phyloP scores from a whole-genome alignment of 73 alveolate species.

The Stentor roeselii region DNA sequence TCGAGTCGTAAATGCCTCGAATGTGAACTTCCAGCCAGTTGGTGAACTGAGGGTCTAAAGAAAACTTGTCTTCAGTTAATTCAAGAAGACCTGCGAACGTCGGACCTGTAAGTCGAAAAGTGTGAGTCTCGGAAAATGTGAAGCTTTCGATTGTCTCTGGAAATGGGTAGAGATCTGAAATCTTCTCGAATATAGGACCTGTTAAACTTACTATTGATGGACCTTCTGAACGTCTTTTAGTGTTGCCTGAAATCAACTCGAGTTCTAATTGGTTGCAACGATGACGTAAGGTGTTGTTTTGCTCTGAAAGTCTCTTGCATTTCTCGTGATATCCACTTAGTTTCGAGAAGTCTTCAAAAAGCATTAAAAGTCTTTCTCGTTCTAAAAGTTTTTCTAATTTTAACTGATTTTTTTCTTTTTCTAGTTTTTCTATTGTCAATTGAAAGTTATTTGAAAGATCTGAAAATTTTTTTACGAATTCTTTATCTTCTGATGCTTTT shows the following conservation, averaged over 20 bases:
- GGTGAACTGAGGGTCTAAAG: conserved; percentile 1
- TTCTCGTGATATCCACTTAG: neutral
- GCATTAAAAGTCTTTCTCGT: conserved; percentile 7
- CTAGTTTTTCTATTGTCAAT: neutral
- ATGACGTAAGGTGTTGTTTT: neutral
- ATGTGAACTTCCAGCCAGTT: conserved; percentile 65
- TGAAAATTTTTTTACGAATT: neutral
- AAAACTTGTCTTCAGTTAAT: neutral
- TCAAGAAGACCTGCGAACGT: neutral
- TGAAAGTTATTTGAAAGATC: too few relatives aligned
- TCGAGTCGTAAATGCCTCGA: conserved; percentile 73
- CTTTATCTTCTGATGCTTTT: neutral
- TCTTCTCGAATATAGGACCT: neutral
- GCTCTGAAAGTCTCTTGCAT: neutral
- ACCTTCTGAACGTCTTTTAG: neutral
- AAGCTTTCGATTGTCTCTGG: neutral
- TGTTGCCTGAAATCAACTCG: neutral
- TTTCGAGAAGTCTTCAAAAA: neutral
- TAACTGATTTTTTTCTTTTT: neutral
- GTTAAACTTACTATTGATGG: neutral
- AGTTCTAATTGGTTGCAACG: neutral
- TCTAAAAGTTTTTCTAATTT: neutral
- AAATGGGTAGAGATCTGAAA: neutral
- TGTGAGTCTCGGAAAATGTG: neutral
- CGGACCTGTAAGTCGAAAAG: neutral